Evolutionary conservation across 805 yeast genomes (phyloP).

Genomic region (Suhomyces sp.): DNA sequence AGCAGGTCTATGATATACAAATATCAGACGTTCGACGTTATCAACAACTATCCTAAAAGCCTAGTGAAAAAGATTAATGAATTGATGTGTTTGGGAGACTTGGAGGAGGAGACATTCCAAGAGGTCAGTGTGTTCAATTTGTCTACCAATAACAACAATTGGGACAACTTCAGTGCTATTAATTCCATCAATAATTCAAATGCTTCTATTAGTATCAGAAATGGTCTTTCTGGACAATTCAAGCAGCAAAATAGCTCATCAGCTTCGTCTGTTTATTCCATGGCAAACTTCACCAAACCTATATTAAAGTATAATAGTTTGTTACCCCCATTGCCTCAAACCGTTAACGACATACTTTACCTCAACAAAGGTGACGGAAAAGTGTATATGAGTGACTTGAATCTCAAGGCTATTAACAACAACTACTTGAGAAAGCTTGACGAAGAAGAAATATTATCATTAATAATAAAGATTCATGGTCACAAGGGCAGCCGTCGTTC

Average conservation of each 20-base stretch:
- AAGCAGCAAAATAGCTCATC: conserved; percentile 7
- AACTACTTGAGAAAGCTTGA: conserved; percentile 27
- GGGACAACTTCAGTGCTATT: background rate
- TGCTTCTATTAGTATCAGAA: background rate
- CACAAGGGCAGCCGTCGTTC: background rate
- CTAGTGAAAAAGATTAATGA: conserved; percentile 22
- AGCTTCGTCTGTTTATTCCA: conserved; percentile 25
- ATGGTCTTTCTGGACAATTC: background rate
- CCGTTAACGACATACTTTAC: conserved; percentile 27
- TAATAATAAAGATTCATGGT: conserved; percentile 27
- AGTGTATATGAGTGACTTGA: conserved; percentile 40
- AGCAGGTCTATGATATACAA: conserved; percentile 32
- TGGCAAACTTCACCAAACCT: conserved; percentile 26
- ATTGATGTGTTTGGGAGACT: conserved; percentile 14
- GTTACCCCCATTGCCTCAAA: conserved; percentile 34
- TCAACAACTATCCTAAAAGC: conserved; percentile 36
- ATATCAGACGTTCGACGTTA: conserved; percentile 37
- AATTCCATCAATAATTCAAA: background rate
- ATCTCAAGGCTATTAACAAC: conserved; percentile 36
- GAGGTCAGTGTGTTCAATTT: conserved; percentile 2
- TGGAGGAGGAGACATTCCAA: background rate
- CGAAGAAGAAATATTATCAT: conserved; percentile 30
- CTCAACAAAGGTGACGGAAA: conserved; percentile 21
- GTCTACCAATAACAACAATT: background rate
- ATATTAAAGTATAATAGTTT: conserved; percentile 36